Evolutionary conservation across 768 basidiomycete genomes (phyloP), one percentile per base, ranked within the genome.

Genomic region (Holtermannia corniformis): DNA sequence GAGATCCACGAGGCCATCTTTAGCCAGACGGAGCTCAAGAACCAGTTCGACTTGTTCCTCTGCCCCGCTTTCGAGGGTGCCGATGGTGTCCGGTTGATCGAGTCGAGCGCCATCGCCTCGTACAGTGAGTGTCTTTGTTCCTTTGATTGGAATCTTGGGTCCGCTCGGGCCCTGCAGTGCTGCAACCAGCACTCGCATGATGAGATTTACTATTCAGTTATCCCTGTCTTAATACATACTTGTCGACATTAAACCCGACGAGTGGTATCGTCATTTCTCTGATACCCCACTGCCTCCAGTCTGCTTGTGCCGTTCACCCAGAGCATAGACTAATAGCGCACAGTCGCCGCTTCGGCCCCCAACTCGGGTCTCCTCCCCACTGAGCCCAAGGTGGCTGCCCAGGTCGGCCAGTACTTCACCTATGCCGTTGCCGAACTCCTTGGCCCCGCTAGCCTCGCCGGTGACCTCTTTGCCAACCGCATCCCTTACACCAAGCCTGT

Each of bases 331-430:
- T 45, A 25, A 44, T 46, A 45, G 46, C 22, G 5, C 0, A 20
- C 63, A 96, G 91, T 95, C 59, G 84, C 87, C 46, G 58, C 75
- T 27, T 78, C 85, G 48, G 80, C 84, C 10, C 82, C 87, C 69
- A 87, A 90, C 74, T 78, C 82, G 52, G 81, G 78, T 44, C 82
- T 99, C 43, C 77, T 91, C 26, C 87, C 90, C 47, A 66, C 77
- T 44, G 77, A 78, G 49, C 49, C 66, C 42, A 77, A 87, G 68
- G 84, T 87, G 23, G 74, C 78, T 24, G 91, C 89, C 25, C 75
- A 83, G 49, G 75, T 96, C 52, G 82, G 88, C 62, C 87, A 93
- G 72, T 99, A 90, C 90, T 66, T 78, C 49, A 82, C 84, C 61
- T 82, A 87, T 52, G 76, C 76, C 12, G 87, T 91, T 66, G 65